Percentiles rank a stretch among this genome's conserved stretches.
Evolutionary conservation across 495 filamentous ascomycete genomes (phyloP).

Genomic region (Daldinia decipiens): DNA sequence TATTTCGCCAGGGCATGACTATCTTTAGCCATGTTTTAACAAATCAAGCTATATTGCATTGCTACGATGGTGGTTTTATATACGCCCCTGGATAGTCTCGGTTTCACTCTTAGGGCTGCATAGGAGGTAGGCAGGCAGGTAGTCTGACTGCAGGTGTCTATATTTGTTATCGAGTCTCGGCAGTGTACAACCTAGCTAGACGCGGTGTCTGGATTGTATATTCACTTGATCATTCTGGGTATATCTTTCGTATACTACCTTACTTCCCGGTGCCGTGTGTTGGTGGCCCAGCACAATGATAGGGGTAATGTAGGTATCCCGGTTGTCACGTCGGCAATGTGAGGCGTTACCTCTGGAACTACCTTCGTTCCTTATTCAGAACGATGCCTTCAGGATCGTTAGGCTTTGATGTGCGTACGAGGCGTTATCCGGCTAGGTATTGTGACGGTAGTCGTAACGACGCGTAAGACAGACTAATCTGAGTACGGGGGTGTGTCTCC

Average conservation of each 20-base stretch:
- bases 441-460: background rate
- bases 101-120: background rate
- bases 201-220: background rate
- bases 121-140: background rate
- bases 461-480: background rate
- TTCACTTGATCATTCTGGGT: background rate
- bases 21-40: background rate
- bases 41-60: background rate
- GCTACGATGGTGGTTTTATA: background rate
- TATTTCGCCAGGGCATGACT: too few relatives aligned
- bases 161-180: background rate
- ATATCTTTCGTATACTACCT: too few relatives aligned
- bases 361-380: background rate
- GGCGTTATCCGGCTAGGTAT: background rate
- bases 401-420: background rate
- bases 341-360: background rate
- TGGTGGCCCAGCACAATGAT: background rate
- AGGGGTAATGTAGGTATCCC: background rate
- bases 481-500: background rate
- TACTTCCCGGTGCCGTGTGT: background rate
- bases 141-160: background rate
- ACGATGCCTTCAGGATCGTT: background rate
- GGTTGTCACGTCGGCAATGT: background rate
- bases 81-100: background rate
- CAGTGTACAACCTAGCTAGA: too few relatives aligned